Percentiles rank a stretch among this genome's conserved stretches.
Evolutionary conservation across 139 green algal genomes (phyloP).

Genomic region (Coelastrella sp.): DNA sequence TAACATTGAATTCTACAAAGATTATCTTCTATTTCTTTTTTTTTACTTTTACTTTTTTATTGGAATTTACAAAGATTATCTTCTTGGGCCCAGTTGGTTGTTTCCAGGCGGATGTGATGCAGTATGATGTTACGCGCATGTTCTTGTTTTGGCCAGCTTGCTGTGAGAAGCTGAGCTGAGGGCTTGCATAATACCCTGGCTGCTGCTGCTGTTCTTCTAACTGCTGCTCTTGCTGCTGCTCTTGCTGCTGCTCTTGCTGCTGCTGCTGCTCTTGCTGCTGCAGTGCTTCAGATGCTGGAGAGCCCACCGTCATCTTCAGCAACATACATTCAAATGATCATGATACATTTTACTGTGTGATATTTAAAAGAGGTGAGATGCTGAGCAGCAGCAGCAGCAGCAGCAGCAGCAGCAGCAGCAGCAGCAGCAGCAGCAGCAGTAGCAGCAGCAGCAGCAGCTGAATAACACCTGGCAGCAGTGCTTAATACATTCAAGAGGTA

Average conservation of each 20-base stretch:
- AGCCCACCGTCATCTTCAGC: constrained; percentile 45
- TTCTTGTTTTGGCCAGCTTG: too few species aligned
- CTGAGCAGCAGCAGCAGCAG: neutral
- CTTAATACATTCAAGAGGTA: neutral
- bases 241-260: neutral
- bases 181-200: too few species aligned
- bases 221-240: too few species aligned
- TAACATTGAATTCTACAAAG: too few species aligned
- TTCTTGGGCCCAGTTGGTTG: too few species aligned
- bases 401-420: neutral
- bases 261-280: neutral
- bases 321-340: neutral
- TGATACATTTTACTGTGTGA: constrained; percentile 46
- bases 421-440: neutral
- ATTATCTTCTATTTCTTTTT: too few species aligned
- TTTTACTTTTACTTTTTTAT: too few species aligned
- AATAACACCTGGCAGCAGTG: neutral
- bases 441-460: neutral
- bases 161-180: too few species aligned
- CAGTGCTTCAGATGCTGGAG: constrained; percentile 1
- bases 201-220: neutral
- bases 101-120: too few species aligned
- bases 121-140: too few species aligned
- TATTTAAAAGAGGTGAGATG: constrained; percentile 23
- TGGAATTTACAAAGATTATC: too few species aligned